Percentiles rank a stretch among this genome's conserved stretches.
These are phyloP conservation scores for Tephrocybe sp. DNA, from an alignment of 768 basidiomycete genomes.

Conservation along the genomic window DNA sequence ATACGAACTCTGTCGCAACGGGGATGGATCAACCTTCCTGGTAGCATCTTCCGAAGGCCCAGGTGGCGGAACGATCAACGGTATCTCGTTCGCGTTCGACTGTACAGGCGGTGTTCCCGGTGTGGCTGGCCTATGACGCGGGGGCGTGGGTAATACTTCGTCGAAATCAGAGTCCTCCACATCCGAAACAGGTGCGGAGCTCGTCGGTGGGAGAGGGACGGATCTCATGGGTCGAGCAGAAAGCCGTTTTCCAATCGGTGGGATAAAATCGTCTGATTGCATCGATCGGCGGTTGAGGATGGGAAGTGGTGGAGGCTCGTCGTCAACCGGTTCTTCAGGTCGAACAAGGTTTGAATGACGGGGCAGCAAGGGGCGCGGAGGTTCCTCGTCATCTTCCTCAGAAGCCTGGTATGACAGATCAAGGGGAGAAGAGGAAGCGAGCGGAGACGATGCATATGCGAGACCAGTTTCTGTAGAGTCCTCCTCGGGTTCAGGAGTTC, in stretches of 20 bases:
- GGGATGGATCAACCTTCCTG: conserved; percentile 11
- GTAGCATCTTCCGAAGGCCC: conserved; percentile 5
- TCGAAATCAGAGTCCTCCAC: conserved; percentile 33
- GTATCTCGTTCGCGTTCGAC: conserved; percentile 16
- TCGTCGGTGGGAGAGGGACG: conserved; percentile 14
- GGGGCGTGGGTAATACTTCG: conserved; percentile 31
- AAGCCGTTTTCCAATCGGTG: background rate
- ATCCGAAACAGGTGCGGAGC: conserved; percentile 15
- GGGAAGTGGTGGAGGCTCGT: conserved; percentile 19
- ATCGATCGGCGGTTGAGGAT: conserved; percentile 16
- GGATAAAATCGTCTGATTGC: conserved; percentile 1
- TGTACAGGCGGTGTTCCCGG: conserved; percentile 12
- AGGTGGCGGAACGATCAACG: conserved; percentile 22
- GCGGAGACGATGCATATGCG: background rate
- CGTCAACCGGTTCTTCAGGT: conserved; percentile 13
- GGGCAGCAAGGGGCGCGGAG: conserved; percentile 13
- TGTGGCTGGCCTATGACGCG: conserved; percentile 16
- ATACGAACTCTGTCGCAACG: conserved; percentile 12
- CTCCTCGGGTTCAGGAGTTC: conserved; percentile 25
- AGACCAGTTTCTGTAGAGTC: conserved; percentile 14
- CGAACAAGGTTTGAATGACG: conserved; percentile 1
- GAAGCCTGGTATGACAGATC: conserved; percentile 1
- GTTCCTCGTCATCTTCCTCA: conserved; percentile 16
- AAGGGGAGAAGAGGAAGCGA: background rate
- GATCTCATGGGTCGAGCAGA: conserved; percentile 13